These are phyloP conservation scores for Pestalotiopsis sp. DNA, from an alignment of 2,329 filamentous ascomycete species.

Conservation along the genomic window DNA sequence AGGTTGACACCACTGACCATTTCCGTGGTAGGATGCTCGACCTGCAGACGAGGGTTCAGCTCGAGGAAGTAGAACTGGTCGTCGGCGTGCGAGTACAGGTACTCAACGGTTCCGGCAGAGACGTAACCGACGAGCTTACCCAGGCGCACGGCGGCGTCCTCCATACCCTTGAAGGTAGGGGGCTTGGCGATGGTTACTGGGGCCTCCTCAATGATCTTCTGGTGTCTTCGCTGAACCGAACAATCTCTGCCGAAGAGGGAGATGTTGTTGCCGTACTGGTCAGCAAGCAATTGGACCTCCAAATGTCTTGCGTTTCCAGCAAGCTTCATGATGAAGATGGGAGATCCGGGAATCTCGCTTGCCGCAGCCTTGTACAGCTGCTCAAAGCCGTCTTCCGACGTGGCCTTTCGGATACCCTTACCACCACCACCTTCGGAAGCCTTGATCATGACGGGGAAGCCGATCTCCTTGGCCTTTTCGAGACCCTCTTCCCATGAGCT, in stretches of 20 bases:
- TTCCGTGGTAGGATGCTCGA: conserved; percentile 98
- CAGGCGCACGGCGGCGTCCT: conserved; percentile 91
- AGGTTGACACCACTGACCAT: conserved; percentile 99
- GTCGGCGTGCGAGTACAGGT: conserved; percentile 95
- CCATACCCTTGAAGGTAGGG: conserved; percentile 92
- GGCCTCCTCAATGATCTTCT: conserved; percentile 99
- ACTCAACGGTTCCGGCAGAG: conserved; percentile 97
- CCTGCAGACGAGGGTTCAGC: conserved; percentile 97
- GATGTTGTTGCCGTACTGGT: conserved; percentile 99
- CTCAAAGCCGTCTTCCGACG: conserved; percentile 81
- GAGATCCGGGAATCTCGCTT: conserved; percentile 95
- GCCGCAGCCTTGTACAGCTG: conserved; percentile 92
- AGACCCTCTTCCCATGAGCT: conserved; percentile 89
- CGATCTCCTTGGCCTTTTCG: conserved; percentile 82
- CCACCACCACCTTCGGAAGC: conserved; percentile 99
- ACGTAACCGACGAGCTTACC: conserved; percentile 96
- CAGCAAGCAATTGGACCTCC: conserved; percentile 95
- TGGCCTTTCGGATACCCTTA: conserved; percentile 97
- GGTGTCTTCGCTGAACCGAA: conserved; percentile 95
- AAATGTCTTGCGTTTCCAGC: conserved; percentile 95
- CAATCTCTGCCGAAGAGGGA: conserved; percentile 98
- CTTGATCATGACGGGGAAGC: conserved; percentile 99
- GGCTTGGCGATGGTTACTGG: conserved; percentile 94
- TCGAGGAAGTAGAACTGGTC: conserved; percentile 99
- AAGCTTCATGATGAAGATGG: conserved; percentile 99